Conservation (phyloP, 148 eudicot genomes). For the Chenopodium suecicum region DNA sequence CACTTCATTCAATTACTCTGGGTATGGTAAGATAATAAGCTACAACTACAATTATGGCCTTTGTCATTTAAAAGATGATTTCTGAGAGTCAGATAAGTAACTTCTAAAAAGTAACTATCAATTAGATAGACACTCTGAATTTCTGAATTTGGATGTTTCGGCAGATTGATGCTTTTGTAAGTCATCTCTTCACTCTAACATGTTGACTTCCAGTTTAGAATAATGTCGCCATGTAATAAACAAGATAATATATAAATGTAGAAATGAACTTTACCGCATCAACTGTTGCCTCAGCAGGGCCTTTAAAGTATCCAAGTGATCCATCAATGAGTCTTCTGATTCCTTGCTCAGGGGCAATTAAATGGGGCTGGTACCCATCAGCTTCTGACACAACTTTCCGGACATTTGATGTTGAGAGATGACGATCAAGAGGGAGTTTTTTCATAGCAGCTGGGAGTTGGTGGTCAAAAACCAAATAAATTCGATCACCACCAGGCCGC, state of each 20-base stretch:
- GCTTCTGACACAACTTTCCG: slow-evolving; percentile 95
- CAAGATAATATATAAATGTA: background rate
- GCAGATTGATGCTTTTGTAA: background rate
- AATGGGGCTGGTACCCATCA: slow-evolving; percentile 99
- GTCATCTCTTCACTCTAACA: background rate
- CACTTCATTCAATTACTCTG: background rate
- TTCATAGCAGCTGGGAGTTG: slow-evolving; percentile 98
- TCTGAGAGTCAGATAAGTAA: background rate
- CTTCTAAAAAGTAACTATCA: background rate
- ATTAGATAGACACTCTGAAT: background rate
- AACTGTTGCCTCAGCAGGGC: slow-evolving; percentile 98
- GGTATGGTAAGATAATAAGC: background rate
- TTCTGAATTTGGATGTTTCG: background rate
- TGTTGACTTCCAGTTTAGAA: background rate
- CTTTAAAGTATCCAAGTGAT: slow-evolving; percentile 95
- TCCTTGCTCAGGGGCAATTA: slow-evolving; percentile 99
- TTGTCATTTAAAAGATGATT: background rate
- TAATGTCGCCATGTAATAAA: background rate
- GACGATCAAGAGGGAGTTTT: slow-evolving; percentile 98
- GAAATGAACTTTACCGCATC: slow-evolving; percentile 69
- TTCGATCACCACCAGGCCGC: slow-evolving; percentile 96
- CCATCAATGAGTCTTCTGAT: slow-evolving; percentile 97
- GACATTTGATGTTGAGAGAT: slow-evolving; percentile 87
- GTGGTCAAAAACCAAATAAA: slow-evolving; percentile 94
- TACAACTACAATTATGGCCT: background rate